These are phyloP conservation scores for Eucalyptus marginata DNA, from an alignment of 345 rosid species.

Conservation along the genomic window DNA sequence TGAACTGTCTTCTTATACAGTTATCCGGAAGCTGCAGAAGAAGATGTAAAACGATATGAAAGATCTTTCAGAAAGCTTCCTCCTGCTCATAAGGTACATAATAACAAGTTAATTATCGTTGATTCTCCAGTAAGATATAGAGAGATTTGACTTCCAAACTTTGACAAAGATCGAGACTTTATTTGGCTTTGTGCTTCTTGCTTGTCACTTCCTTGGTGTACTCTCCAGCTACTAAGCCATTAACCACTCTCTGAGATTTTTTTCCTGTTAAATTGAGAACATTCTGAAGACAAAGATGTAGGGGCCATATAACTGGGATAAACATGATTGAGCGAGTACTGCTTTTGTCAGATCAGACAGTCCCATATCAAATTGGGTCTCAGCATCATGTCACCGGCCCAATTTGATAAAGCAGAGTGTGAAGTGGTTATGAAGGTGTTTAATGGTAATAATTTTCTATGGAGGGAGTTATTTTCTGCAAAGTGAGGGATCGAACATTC, in stretches of 20 bases:
- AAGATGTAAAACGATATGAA: slow-evolving; percentile 78
- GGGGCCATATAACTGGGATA: neutral
- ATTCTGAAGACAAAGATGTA: neutral
- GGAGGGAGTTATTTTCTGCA: neutral
- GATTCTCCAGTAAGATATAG: neutral
- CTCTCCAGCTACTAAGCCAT: neutral
- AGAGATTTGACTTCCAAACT: neutral
- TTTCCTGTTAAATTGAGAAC: neutral
- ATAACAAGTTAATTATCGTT: neutral
- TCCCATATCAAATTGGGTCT: neutral
- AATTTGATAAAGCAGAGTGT: neutral
- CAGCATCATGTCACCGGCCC: neutral
- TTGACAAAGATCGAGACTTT: neutral
- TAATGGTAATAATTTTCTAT: neutral
- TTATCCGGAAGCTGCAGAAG: slow-evolving; percentile 84
- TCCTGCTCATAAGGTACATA: slow-evolving; percentile 56
- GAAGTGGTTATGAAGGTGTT: neutral
- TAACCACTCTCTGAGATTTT: neutral
- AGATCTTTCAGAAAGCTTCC: slow-evolving; percentile 69
- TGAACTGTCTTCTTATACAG: slow-evolving; percentile 9
- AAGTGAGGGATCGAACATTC: neutral
- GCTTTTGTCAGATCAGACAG: neutral
- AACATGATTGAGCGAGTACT: neutral
- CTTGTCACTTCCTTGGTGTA: neutral
- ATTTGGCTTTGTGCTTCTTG: neutral